Evolutionary conservation across 805 yeast species (phyloP).

Genomic region (Candida piceae): DNA sequence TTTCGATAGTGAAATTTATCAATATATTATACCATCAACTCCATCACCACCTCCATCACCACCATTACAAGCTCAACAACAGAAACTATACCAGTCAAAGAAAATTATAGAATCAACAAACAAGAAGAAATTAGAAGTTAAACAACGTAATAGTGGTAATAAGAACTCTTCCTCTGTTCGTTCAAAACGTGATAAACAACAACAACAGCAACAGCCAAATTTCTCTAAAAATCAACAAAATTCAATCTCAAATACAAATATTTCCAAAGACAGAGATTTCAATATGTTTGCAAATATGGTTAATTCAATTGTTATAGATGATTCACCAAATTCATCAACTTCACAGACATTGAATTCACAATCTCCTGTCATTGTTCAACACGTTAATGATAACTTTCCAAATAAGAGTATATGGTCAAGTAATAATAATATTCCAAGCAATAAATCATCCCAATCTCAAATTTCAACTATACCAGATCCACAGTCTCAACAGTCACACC

Average conservation of each 20-base stretch:
- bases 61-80: too few relatives aligned
- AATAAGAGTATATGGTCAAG: neutral
- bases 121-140: neutral
- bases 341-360: neutral
- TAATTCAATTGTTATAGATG: constrained; percentile 27
- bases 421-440: neutral
- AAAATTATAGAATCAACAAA: neutral
- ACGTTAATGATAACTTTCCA: neutral
- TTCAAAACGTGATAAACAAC: too few relatives aligned
- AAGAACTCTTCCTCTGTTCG: too few relatives aligned
- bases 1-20: constrained; percentile 16
- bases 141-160: neutral
- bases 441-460: too few relatives aligned
- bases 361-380: neutral
- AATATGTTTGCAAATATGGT: constrained; percentile 25
- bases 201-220: too few relatives aligned
- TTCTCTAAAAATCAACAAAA: neutral
- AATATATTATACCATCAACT: constrained; percentile 6
- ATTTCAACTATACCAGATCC: too few relatives aligned
- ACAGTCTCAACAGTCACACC: too few relatives aligned
- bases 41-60: too few relatives aligned
- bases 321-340: neutral
- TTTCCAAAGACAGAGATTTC: neutral
- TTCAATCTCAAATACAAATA: too few relatives aligned
- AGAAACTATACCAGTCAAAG: too few relatives aligned